Conservation (phyloP, 768 basidiomycete species). For the Fomitopsis serialis region DNA sequence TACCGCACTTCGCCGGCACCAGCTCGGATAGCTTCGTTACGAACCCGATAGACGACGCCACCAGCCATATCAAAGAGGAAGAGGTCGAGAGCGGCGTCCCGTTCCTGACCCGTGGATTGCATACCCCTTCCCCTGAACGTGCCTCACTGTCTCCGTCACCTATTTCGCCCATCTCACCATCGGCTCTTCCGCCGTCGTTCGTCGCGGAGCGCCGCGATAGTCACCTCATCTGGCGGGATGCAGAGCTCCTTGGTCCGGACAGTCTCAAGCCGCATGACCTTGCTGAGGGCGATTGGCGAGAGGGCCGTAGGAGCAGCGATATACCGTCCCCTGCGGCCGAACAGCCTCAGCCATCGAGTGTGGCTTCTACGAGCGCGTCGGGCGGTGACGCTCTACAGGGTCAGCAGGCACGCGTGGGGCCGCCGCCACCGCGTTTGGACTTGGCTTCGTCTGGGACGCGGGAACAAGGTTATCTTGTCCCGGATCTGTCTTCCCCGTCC, state of each 20-base stretch:
- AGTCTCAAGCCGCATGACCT: conserved; percentile 38
- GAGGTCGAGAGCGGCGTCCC: conserved; percentile 17
- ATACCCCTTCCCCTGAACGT: conserved; percentile 8
- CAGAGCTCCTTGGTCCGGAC: conserved; percentile 41
- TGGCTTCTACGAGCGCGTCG: background rate
- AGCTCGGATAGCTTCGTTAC: conserved; percentile 3
- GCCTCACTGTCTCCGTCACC: conserved; percentile 5
- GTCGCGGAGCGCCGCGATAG: conserved; percentile 12
- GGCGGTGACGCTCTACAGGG: background rate
- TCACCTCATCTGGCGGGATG: conserved; percentile 36
- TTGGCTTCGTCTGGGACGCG: background rate
- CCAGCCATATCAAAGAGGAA: conserved; percentile 23
- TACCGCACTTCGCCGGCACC: conserved; percentile 29
- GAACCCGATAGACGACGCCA: conserved; percentile 27
- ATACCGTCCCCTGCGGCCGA: background rate
- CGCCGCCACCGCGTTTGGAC: conserved; percentile 1
- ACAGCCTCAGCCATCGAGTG: background rate
- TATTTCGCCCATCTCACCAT: conserved; percentile 9
- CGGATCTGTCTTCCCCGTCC: conserved; percentile 12
- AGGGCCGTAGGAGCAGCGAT: background rate
- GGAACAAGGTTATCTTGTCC: background rate
- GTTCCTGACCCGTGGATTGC: conserved; percentile 10
- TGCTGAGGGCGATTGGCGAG: conserved; percentile 31
- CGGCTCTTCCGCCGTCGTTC: background rate
- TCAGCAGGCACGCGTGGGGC: background rate